Evolutionary conservation across 306 rosid species (phyloP), one percentile per base, ranked within the genome.

Genomic region (Gynostemma pentaphyllum): DNA sequence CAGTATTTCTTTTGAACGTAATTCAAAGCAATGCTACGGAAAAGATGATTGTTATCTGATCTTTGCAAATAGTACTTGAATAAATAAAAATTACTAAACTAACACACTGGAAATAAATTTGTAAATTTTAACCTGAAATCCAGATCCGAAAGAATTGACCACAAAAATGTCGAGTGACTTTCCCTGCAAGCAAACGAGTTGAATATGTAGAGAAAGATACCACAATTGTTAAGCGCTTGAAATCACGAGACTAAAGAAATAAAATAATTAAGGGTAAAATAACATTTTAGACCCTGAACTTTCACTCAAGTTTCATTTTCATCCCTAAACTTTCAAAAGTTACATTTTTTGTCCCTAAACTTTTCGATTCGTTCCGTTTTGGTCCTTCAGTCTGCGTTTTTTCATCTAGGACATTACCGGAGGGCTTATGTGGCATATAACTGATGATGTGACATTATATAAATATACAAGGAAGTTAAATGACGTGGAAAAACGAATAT

Each of bases 61-160:
- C 8, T 30, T 54, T 54, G 26, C 62, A 16, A 55, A 16, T 34
- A 32, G 9, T 32, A 55, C n/a, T 55, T 55, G 15, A 30, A 7
- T 15, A 30, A 3, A 55, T 30, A 16, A 13, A 16, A 13, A 30
- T 9, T 9, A n/a, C 42, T 55, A 6, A 10, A 40, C 62, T 56
- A 10, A 56, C 8, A 56, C 16, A 32, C 34, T 56, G 45, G 12
- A 34, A 45, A 19, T 56, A 45, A 34, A 8, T 10, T 49, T 36
- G 42, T 8, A 36, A 34, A 56, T 34, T 32, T 40, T 56, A 75
- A 90, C 97, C 97, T 90, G 94, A 79, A 81, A 87, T 36, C 90
- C 90, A 62, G 96, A 90, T 75, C 96, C 96, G 67, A 87, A 80
- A 70, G 96, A 90, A 76, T 90, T 90, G 81, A 90, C 97, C 74